Base-by-base conservation (phyloP, 495 filamentous ascomycete genomes). In the Podospora tetraspora region DNA sequence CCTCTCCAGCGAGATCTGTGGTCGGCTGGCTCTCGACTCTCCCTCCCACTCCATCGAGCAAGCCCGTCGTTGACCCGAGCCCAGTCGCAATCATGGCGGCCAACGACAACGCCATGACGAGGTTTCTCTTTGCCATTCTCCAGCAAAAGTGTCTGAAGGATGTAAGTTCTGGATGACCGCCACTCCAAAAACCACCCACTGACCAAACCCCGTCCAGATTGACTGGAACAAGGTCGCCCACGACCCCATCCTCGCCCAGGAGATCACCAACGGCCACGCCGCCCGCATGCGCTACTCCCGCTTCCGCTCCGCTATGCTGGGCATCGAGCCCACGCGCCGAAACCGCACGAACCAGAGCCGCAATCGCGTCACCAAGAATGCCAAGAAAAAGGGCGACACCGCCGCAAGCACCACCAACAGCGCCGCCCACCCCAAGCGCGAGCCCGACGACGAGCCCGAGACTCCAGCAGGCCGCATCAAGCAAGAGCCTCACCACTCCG, bases 261-360 rank as follows among this genome's bases (percentile, higher is more conserved):
- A 85, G 64, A 91, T 92, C 67, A 90, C 89, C 69, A 93, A 92
- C 73, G 90, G 90, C 72, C 91, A 93, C 76, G 91, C 91, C 10
- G 90, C 91, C 32, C 89, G 91, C 59, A 93, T 93, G 91, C 89
- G 91, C 37, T 93, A 86, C 76, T 88, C 87, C 23, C 87, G 91
- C 57, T 91, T 92, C 80, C 81, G 67, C n/a, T 62, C 72, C n/a
- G 70, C 75, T 34, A 78, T 82, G 72, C 67, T 82, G 12, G 79
- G 79, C 56, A 68, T 74, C 30, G 78, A 83, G 69, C 80, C 81
- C 6, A 76, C 78, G 60, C 72, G 72, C 29, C 77, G 80, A 11
- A 82, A 80, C 71, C 77, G 79, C 58, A 76, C 73, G 23, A 72
- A 67, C n/a, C 66, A 71, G n/a, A 63, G 67, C 56, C 83, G 77